Evolutionary conservation across 2,329 filamentous ascomycete species (phyloP).

Genomic region (Phialocephala subalpina): DNA sequence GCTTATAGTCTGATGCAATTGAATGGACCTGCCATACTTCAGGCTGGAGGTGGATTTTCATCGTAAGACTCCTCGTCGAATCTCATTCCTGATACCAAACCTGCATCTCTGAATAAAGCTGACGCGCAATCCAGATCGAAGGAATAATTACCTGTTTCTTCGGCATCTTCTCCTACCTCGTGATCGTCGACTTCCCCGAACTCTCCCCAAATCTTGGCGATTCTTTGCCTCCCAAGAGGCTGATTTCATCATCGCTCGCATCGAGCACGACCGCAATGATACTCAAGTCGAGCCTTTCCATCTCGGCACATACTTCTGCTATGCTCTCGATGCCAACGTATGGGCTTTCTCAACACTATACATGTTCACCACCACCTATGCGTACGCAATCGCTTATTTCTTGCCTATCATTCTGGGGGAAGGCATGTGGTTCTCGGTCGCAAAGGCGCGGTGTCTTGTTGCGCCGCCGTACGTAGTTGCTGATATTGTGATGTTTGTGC

Average conservation of each 20-base stretch:
- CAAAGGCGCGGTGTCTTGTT: slow-evolving; percentile 60
- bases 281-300: slow-evolving; percentile 55
- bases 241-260: slow-evolving; percentile 60
- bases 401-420: slow-evolving; percentile 74
- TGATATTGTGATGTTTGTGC: slow-evolving; percentile 52
- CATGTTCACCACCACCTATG: slow-evolving; percentile 73
- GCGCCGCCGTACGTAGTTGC: slow-evolving; percentile 60
- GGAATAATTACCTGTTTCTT: no score
- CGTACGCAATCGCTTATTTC: slow-evolving; percentile 82
- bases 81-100: no score
- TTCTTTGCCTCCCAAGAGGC: slow-evolving; percentile 62
- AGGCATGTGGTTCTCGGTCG: slow-evolving; percentile 62
- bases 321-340: slow-evolving; percentile 61
- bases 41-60: slow-evolving; percentile 55
- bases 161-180: slow-evolving; percentile 59
- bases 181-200: slow-evolving; percentile 72
- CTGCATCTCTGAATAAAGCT: no score
- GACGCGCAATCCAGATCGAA: no score
- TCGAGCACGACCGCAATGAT: slow-evolving; percentile 66
- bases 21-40: slow-evolving; percentile 39
- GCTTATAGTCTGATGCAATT: slow-evolving; percentile 68
- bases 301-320: slow-evolving; percentile 54
- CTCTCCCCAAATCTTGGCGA: slow-evolving; percentile 51
- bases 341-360: slow-evolving; percentile 69
- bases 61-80: slow-evolving; percentile 54